Conservation (phyloP, 2,329 filamentous ascomycete species). For the Microcyclosporella mali region DNA sequence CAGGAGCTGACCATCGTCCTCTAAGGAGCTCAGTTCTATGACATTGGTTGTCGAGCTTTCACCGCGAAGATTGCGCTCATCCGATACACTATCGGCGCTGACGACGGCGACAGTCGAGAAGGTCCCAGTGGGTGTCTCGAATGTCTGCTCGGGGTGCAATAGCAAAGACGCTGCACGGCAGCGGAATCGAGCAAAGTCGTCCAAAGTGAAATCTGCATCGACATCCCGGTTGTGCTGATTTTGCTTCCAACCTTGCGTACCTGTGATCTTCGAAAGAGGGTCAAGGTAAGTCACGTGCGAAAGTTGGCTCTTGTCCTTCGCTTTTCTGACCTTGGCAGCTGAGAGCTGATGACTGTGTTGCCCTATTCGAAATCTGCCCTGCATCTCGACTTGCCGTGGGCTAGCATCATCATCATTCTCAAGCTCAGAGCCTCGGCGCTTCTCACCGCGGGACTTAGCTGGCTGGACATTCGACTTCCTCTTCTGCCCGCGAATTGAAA, state of each 20-base stretch:
- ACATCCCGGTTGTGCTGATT: slow-evolving; percentile 3
- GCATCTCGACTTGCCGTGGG: not conserved
- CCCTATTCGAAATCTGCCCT: not conserved
- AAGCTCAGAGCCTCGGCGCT: not conserved
- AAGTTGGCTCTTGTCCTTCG: too few relatives aligned
- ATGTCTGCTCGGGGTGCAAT: not conserved
- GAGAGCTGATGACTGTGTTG: not conserved
- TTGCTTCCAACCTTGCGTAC: not conserved
- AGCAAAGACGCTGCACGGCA: slow-evolving; percentile 1
- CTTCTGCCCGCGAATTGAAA: too few relatives aligned
- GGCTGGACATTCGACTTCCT: too few relatives aligned
- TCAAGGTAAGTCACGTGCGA: too few relatives aligned
- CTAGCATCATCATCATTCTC: not conserved
- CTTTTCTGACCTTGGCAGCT: not conserved
- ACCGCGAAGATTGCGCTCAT: not conserved
- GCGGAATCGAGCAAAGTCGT: not conserved
- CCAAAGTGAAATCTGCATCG: slow-evolving; percentile 1
- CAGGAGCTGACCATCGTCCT: too few relatives aligned
- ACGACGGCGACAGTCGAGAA: not conserved
- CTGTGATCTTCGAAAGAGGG: too few relatives aligned
- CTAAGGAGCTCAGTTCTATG: too few relatives aligned
- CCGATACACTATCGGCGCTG: not conserved
- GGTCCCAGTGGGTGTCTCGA: slow-evolving; percentile 1
- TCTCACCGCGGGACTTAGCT: too few relatives aligned
- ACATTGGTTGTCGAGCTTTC: too few relatives aligned